These are phyloP conservation scores for Zasmidium citrigriseum DNA, from an alignment of 2,329 filamentous ascomycete genomes.

Conservation along the genomic window DNA sequence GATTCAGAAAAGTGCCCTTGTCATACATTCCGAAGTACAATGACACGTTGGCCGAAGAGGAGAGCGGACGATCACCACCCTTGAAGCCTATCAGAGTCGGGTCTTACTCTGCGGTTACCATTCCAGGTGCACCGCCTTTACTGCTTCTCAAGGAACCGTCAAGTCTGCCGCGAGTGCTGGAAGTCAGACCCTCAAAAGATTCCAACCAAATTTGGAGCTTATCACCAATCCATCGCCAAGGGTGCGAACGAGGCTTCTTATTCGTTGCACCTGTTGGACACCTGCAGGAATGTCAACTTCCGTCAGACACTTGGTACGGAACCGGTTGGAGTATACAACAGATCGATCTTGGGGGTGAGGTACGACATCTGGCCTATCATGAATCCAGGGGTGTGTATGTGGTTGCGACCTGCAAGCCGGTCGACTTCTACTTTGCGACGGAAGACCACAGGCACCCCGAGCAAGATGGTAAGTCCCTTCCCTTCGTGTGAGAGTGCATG, in stretches of 20 bases:
- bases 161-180: conserved; percentile 66
- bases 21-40: conserved; percentile 63
- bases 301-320: conserved; percentile 68
- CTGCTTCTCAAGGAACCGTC: conserved; percentile 83
- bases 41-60: conserved; percentile 52
- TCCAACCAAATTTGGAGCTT: conserved; percentile 43
- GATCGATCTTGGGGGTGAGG: conserved; percentile 60
- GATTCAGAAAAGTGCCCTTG: conserved; percentile 76
- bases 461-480: conserved; percentile 58
- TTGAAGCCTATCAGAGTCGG: conserved; percentile 65
- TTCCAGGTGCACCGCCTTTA: conserved; percentile 75
- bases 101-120: conserved; percentile 79
- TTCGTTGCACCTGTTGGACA: conserved; percentile 55
- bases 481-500: conserved; percentile 2
- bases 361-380: conserved; percentile 76
- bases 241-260: conserved; percentile 73
- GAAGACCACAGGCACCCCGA: conserved; percentile 84
- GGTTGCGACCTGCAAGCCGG: conserved; percentile 66
- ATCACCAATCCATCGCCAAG: conserved; percentile 73
- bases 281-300: conserved; percentile 73
- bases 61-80: conserved; percentile 46
- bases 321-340: conserved; percentile 75
- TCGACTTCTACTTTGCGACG: conserved; percentile 79
- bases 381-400: conserved; percentile 73
- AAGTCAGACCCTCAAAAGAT: conserved; percentile 12